Evolutionary conservation across 441 rosid genomes (phyloP).

Genomic region (Adansonia rubrostipa): DNA sequence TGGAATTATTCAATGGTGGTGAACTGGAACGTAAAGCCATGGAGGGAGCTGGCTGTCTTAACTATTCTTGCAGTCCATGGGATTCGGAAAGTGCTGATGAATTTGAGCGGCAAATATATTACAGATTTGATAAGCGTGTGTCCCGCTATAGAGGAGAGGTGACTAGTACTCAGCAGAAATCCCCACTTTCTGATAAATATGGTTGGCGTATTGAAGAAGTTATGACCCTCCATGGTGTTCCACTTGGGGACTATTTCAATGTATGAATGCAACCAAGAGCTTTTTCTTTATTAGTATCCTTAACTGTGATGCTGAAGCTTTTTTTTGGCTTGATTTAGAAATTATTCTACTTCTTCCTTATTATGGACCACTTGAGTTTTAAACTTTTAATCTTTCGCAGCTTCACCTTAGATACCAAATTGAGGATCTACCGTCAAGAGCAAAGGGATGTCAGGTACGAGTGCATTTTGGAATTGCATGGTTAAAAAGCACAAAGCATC

Average conservation of each 20-base stretch:
- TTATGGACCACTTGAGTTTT: conserved; percentile 19
- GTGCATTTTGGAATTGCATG: conserved; percentile 79
- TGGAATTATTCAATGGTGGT: conserved; percentile 80
- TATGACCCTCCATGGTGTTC: conserved; percentile 92
- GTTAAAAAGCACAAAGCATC: conserved; percentile 83
- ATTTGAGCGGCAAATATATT: conserved; percentile 81
- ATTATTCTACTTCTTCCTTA: conserved; percentile 5
- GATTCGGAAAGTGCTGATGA: conserved; percentile 84
- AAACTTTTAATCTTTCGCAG: conserved; percentile 39
- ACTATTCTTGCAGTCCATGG: conserved; percentile 88
- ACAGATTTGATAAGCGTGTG: conserved; percentile 71
- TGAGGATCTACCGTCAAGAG: conserved; percentile 65
- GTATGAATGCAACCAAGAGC: conserved; percentile 39
- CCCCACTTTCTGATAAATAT: conserved; percentile 62
- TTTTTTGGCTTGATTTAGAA: neutral
- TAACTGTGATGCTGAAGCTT: conserved; percentile 7
- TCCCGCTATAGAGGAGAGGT: conserved; percentile 91
- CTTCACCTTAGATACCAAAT: conserved; percentile 85
- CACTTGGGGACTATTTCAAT: conserved; percentile 84
- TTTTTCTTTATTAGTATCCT: neutral
- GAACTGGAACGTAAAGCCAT: conserved; percentile 79
- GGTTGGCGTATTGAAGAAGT: conserved; percentile 96
- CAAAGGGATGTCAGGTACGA: conserved; percentile 60
- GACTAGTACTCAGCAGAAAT: conserved; percentile 91
- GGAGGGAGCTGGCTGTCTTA: conserved; percentile 90